Base-by-base conservation (phyloP, 768 basidiomycete species). In the Dacryopinax spathularia region DNA sequence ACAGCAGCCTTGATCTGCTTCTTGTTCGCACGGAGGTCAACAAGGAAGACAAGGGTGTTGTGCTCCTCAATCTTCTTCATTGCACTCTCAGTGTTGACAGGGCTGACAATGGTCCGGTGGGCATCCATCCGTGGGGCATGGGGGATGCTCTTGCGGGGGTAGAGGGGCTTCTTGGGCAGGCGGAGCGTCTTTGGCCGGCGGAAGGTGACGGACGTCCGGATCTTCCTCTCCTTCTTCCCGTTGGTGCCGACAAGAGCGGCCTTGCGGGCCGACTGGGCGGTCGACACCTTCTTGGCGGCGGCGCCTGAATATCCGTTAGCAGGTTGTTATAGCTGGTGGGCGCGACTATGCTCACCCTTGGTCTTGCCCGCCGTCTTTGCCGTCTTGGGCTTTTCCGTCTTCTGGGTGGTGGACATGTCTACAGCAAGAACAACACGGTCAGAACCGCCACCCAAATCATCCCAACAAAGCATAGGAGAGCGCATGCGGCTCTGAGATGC, bases 1-100 rank as follows among this genome's bases (percentile, higher is more conserved):
- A 99, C 93, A 1, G 96, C 96, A 71, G 97, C 91, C 84, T 93
- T 95, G 80, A 98, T 98, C 77, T 99, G 92, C 56, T 92, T 85
- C 84, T 99, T 99, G 85, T 96, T 99, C 69, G 91, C 80, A 74
- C 84, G 86, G 76, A 97, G 72, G 76, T 97, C 94, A 62, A 96
- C 93, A 66, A 98, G 87, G 81, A 98, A 99, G 65, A 99, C 96
- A 64, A 98, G 84, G 33, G 96, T 99, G 78, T 99, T 98, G 82
- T 97, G 87, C 77, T 97, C 95, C 82, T 99, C 95, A 64, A 99
- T 99, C 84, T 99, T 96, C 84, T 97, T 95, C 95, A 98, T 97
- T 66, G 95, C 94, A 13, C 85, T 87, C 77, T 98, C 94, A 16
- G 92, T 95, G 85, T 92, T 95, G 75, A 92, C 75, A 18, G 90